Evolutionary conservation across 2,329 filamentous ascomycete species (phyloP).

Genomic region (Akanthomyces lecanii): DNA sequence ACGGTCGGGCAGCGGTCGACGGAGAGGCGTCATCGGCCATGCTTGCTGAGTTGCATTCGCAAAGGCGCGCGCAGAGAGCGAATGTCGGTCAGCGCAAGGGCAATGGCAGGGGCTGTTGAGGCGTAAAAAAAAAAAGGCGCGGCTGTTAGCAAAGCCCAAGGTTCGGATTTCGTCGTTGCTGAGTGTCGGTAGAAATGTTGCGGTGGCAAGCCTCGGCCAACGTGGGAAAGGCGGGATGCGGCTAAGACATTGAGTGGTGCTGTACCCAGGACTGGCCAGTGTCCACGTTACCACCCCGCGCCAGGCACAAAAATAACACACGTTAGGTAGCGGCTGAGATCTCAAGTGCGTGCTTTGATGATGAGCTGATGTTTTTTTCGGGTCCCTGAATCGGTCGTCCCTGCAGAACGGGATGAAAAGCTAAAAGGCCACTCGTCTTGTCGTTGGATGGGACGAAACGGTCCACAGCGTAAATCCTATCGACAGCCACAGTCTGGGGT

Average conservation of each 20-base stretch:
- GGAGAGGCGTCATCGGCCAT: conserved; percentile 22
- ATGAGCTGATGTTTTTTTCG: neutral
- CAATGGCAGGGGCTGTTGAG: neutral
- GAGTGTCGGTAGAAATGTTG: neutral
- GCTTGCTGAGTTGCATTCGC: conserved; percentile 5
- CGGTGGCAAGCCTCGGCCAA: neutral
- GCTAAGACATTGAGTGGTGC: neutral
- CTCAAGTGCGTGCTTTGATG: neutral
- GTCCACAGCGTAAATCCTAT: neutral
- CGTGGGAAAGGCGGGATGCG: neutral
- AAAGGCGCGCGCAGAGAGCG: neutral
- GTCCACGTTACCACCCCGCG: conserved; percentile 4
- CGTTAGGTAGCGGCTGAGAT: neutral
- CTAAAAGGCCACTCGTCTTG: neutral
- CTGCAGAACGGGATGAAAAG: neutral
- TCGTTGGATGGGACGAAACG: neutral
- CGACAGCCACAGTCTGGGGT: conserved; percentile 16
- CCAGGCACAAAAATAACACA: no score
- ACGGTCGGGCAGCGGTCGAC: conserved; percentile 10
- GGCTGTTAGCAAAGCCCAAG: neutral
- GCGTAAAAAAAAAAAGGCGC: neutral
- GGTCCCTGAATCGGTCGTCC: neutral
- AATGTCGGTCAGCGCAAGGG: no score
- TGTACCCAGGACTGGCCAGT: neutral
- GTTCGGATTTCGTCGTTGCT: neutral